phyloP scores from a whole-genome alignment of 805 yeast species.

The Torulaspora quercuum region DNA sequence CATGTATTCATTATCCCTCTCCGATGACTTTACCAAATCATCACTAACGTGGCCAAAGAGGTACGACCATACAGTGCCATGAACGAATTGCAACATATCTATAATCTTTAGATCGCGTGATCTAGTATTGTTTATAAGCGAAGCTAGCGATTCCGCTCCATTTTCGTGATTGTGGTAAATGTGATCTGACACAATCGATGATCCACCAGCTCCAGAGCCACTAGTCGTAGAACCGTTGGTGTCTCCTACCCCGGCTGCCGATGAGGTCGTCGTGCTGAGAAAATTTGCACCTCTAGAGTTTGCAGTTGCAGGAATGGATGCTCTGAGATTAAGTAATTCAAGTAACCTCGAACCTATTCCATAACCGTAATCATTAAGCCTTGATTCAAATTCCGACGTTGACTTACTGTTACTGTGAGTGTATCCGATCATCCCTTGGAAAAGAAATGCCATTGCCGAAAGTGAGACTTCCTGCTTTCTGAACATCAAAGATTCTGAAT shows the following conservation, averaged over 20 bases:
- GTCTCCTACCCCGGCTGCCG: slow-evolving; percentile 2
- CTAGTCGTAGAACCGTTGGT: slow-evolving; percentile 4
- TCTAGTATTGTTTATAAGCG: slow-evolving; percentile 27
- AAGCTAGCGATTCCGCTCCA: slow-evolving; percentile 23
- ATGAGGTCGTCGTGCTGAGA: slow-evolving; percentile 9
- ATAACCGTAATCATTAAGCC: slow-evolving; percentile 70
- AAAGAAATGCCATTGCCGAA: slow-evolving; percentile 64
- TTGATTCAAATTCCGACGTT: slow-evolving; percentile 57
- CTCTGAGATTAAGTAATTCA: slow-evolving; percentile 48
- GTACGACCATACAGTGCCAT: slow-evolving; percentile 68
- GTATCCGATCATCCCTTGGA: slow-evolving; percentile 67
- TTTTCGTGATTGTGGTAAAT: slow-evolving; percentile 11
- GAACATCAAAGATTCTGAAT: slow-evolving; percentile 26
- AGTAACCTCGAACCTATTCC: slow-evolving; percentile 67
- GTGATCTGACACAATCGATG: slow-evolving; percentile 6
- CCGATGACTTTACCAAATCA: slow-evolving; percentile 70
- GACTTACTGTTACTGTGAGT: slow-evolving; percentile 58
- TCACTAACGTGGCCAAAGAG: slow-evolving; percentile 75
- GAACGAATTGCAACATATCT: slow-evolving; percentile 68
- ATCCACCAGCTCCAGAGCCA: slow-evolving; percentile 8
- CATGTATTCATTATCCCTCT: slow-evolving; percentile 67
- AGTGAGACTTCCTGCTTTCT: slow-evolving; percentile 53
- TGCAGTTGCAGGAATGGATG: slow-evolving; percentile 26
- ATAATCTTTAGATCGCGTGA: slow-evolving; percentile 61
- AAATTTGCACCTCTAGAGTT: slow-evolving; percentile 21